These are phyloP conservation scores for Fistulifera pelliculosa DNA, from an alignment of 108 stramenopile genomes.

Conservation along the genomic window DNA sequence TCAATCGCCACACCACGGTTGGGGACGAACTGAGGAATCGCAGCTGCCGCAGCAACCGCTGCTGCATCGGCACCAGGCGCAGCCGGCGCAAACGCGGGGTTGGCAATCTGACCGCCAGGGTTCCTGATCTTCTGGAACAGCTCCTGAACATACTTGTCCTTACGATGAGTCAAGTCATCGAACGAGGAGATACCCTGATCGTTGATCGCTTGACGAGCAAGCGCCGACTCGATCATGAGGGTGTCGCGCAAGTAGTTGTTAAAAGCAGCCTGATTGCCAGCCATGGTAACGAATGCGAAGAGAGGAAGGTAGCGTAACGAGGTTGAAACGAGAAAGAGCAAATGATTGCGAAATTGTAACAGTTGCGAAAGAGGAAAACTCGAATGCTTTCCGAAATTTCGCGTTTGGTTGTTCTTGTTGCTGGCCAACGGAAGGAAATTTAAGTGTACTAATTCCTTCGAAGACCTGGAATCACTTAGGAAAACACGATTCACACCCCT, in stretches of 20 bases:
- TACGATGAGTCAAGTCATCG: conserved; percentile 1
- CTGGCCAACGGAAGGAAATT: too few relatives aligned
- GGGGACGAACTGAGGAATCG: neutral
- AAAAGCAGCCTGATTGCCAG: neutral
- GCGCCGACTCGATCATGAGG: neutral
- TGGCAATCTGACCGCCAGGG: conserved; percentile 10
- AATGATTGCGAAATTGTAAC: too few relatives aligned
- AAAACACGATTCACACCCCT: too few relatives aligned
- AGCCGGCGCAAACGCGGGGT: neutral
- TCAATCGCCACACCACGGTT: neutral
- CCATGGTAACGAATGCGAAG: neutral
- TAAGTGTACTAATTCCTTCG: too few relatives aligned
- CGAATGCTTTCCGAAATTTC: too few relatives aligned
- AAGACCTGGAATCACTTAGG: too few relatives aligned
- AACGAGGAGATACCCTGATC: conserved; percentile 2
- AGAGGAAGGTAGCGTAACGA: too few relatives aligned
- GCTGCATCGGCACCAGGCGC: neutral
- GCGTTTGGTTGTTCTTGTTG: too few relatives aligned
- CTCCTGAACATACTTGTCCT: conserved; percentile 6
- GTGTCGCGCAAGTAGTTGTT: neutral
- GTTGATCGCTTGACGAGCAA: neutral
- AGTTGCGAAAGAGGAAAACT: too few relatives aligned
- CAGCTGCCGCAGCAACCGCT: conserved; percentile 1
- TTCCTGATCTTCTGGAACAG: conserved; percentile 3
- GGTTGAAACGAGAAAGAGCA: too few relatives aligned